phyloP scores from a whole-genome alignment of 2,329 filamentous ascomycete genomes.

The Sporothrix protearum region DNA sequence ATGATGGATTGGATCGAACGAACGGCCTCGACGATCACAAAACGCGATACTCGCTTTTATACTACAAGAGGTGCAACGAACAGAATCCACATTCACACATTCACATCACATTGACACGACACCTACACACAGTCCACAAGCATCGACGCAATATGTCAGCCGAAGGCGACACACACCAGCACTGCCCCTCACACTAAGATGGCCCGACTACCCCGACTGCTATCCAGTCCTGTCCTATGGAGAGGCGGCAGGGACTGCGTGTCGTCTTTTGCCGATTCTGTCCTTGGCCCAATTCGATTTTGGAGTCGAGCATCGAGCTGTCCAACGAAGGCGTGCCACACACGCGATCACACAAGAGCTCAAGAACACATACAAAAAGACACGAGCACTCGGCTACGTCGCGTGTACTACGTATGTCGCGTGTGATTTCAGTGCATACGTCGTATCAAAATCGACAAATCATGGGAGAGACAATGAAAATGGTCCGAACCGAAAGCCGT shows the following conservation, averaged over 20 bases:
- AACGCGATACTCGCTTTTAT: conserved; percentile 3
- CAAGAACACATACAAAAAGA: background rate
- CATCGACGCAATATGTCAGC: conserved; percentile 14
- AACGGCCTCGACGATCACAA: background rate
- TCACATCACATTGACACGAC: background rate
- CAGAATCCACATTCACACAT: background rate
- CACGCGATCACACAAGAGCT: background rate
- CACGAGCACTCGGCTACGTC: background rate
- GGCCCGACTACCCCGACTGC: background rate
- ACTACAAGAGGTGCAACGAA: background rate
- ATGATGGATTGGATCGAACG: background rate
- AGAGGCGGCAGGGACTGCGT: background rate
- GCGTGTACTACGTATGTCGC: background rate
- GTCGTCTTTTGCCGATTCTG: conserved; percentile 3
- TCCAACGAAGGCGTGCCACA: conserved; percentile 3
- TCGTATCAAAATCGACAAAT: background rate
- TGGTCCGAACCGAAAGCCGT: background rate
- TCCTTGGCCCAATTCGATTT: background rate
- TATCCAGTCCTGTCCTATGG: background rate
- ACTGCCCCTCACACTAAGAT: background rate
- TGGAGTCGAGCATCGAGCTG: background rate
- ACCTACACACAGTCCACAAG: background rate
- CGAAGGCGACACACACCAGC: background rate
- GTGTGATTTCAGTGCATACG: background rate
- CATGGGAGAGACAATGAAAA: background rate